These are phyloP conservation scores for Coprinellus micaceus DNA, from an alignment of 768 basidiomycete genomes.

Conservation along the genomic window DNA sequence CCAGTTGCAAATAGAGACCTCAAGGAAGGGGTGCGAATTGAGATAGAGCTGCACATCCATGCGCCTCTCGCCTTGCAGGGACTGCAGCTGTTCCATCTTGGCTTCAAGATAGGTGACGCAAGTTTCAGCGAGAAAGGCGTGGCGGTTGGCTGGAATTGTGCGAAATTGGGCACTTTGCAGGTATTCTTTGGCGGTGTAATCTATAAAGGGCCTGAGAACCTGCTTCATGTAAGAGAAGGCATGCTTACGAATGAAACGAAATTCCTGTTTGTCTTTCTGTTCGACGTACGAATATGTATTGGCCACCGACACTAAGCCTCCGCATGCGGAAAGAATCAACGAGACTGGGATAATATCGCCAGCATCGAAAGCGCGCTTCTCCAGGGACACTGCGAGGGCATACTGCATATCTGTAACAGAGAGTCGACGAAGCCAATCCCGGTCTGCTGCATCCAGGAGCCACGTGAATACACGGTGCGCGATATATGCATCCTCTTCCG, in stretches of 20 bases:
- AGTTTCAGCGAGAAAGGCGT: background rate
- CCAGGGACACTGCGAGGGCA: background rate
- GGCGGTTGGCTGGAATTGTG: background rate
- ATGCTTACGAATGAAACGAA: background rate
- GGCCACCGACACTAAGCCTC: background rate
- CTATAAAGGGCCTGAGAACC: background rate
- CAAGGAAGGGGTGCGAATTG: background rate
- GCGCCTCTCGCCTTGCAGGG: background rate
- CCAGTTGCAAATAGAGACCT: background rate
- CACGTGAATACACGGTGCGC: background rate
- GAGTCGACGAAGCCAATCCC: too few relatives aligned
- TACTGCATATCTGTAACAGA: too few relatives aligned
- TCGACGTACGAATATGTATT: background rate
- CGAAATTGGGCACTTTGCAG: background rate
- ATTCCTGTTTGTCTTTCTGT: background rate
- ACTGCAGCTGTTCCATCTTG: background rate
- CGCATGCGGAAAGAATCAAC: background rate
- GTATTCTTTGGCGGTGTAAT: background rate
- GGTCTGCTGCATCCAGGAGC: background rate
- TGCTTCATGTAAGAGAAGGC: too few relatives aligned
- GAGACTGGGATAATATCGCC: background rate
- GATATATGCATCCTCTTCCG: background rate
- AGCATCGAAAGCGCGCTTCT: background rate
- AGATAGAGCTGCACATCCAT: background rate
- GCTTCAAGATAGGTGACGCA: background rate